phyloP scores from a whole-genome alignment of 129 eudicot species.

The Smallanthus sonchifolius region DNA sequence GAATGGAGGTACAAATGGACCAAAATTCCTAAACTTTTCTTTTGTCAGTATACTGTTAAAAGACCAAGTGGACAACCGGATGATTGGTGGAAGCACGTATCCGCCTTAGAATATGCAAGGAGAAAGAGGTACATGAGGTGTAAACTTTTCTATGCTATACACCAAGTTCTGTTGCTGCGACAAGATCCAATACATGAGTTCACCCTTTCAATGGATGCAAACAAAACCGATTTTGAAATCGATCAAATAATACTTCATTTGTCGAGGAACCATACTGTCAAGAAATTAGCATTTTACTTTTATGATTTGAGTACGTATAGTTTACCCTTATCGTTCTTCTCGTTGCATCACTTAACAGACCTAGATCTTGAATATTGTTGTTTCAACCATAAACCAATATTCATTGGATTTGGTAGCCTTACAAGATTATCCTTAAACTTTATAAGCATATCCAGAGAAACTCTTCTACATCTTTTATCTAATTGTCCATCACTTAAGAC shows the following conservation, averaged over 20 bases:
- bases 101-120: not conserved
- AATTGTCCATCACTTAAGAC: slow-evolving; percentile 1
- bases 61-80: not conserved
- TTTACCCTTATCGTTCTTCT: not conserved
- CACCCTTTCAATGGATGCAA: not conserved
- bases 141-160: not conserved
- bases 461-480: not conserved
- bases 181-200: slow-evolving; percentile 9
- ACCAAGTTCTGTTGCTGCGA: not conserved
- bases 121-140: not conserved
- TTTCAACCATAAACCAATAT: not conserved
- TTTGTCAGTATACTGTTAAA: not conserved
- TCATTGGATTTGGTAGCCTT: slow-evolving; percentile 5
- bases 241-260: not conserved
- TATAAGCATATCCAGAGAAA: not conserved
- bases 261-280: not conserved
- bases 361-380: not conserved
- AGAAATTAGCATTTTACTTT: not conserved
- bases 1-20: slow-evolving; percentile 17
- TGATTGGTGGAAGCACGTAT: not conserved
- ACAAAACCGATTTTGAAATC: not conserved
- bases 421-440: not conserved
- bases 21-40: not conserved
- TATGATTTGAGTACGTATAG: not conserved
- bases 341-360: not conserved